phyloP scores from a whole-genome alignment of 495 filamentous ascomycete genomes.

The Hypoxylon lenormandii region DNA sequence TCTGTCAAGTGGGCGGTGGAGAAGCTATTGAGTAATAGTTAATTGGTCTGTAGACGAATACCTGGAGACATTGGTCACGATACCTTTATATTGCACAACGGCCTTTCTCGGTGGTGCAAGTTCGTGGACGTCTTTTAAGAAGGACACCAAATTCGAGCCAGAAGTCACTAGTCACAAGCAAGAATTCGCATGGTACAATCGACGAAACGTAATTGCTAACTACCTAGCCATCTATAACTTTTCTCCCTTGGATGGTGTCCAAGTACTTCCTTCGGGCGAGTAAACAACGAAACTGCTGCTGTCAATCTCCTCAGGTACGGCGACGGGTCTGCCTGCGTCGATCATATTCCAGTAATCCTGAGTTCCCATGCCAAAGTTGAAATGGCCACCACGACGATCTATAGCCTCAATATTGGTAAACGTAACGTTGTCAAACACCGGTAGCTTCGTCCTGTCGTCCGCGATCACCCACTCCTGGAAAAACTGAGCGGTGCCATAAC shows the following conservation, averaged over 20 bases:
- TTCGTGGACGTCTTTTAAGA: too few relatives aligned
- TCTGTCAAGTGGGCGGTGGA: slow-evolving; percentile 91
- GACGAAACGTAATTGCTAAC: neutral
- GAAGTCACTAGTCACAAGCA: neutral
- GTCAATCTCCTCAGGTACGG: slow-evolving; percentile 2
- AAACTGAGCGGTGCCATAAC: slow-evolving; percentile 16
- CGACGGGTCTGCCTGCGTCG: slow-evolving; percentile 7
- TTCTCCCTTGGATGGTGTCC: neutral
- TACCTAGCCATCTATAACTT: neutral
- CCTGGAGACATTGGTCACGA: too few relatives aligned
- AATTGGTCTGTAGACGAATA: slow-evolving; percentile 24
- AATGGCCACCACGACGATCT: slow-evolving; percentile 3
- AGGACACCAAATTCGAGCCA: neutral
- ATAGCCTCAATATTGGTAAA: slow-evolving; percentile 6
- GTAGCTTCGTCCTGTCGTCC: slow-evolving; percentile 1
- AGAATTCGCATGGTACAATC: neutral
- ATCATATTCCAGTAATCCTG: slow-evolving; percentile 21
- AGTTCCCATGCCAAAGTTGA: slow-evolving; percentile 2
- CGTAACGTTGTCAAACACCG: slow-evolving; percentile 28
- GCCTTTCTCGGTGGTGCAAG: too few relatives aligned
- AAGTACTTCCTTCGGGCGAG: slow-evolving; percentile 11
- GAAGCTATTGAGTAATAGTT: slow-evolving; percentile 70
- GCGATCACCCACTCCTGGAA: slow-evolving; percentile 24
- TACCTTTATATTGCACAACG: too few relatives aligned
- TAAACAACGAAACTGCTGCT: slow-evolving; percentile 20